Conservation (phyloP, 345 rosid genomes). For the Mangifera indica region DNA sequence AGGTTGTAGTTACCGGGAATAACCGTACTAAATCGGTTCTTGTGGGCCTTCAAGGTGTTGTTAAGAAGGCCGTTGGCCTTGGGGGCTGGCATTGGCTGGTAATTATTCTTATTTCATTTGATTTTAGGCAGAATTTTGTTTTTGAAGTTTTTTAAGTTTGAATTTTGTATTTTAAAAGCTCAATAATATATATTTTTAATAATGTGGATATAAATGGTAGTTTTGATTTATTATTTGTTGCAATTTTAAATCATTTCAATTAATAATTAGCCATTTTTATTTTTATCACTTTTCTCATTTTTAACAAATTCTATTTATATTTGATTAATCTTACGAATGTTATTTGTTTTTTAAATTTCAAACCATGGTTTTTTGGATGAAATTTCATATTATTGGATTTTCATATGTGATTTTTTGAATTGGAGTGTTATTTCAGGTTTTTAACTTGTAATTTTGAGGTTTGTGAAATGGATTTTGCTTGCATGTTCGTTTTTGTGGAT, state of each 20-base stretch:
- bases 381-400: neutral
- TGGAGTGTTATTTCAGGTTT: neutral
- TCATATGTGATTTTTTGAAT: slow-evolving; percentile 14
- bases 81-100: slow-evolving; percentile 99
- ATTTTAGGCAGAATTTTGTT: slow-evolving; percentile 8
- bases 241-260: neutral
- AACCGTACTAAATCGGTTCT: slow-evolving; percentile 97
- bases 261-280: neutral
- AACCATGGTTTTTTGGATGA: neutral
- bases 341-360: neutral
- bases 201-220: slow-evolving; percentile 34
- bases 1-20: slow-evolving; percentile 93
- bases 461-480: slow-evolving; percentile 19
- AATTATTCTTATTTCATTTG: slow-evolving; percentile 13
- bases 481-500: slow-evolving; percentile 32
- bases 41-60: slow-evolving; percentile 93
- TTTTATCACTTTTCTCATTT: neutral
- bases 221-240: slow-evolving; percentile 4
- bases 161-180: neutral
- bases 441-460: slow-evolving; percentile 6
- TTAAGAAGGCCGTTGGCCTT: slow-evolving; percentile 92
- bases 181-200: neutral
- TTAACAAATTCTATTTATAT: neutral
- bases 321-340: neutral
- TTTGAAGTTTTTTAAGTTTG: slow-evolving; percentile 8